Evolutionary conservation across 1,139 yeast species (phyloP).

Genomic region (Geotrichum aggregatum): DNA sequence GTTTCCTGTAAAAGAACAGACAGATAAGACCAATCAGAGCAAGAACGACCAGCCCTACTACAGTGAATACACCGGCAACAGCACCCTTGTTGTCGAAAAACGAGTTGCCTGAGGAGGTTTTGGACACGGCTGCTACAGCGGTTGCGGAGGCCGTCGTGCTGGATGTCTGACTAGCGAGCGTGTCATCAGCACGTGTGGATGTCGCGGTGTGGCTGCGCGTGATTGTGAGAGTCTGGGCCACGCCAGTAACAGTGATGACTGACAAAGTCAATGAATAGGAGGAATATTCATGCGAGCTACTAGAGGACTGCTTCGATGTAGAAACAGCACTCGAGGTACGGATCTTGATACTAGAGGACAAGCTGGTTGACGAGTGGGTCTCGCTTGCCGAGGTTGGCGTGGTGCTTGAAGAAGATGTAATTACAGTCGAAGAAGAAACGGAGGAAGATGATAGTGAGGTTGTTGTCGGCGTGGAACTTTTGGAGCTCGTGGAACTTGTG

Average conservation of each 20-base stretch:
- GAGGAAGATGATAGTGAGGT: background rate
- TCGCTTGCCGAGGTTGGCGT: too few species aligned
- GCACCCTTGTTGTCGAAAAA: constrained; percentile 58
- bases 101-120: constrained; percentile 25
- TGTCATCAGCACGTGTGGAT: constrained; percentile 22
- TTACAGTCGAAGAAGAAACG: too few species aligned
- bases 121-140: background rate
- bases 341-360: too few species aligned
- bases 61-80: constrained; percentile 72
- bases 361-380: too few species aligned
- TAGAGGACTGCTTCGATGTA: constrained; percentile 6
- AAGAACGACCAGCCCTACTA: constrained; percentile 54
- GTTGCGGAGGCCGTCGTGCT: background rate
- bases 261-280: constrained; percentile 23
- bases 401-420: too few species aligned
- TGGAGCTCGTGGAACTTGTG: background rate
- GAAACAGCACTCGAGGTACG: background rate
- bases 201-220: constrained; percentile 18
- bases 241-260: constrained; percentile 29
- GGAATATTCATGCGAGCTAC: background rate
- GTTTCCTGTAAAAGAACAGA: constrained; percentile 28
- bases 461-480: background rate
- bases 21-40: constrained; percentile 40
- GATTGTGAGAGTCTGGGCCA: constrained; percentile 24
- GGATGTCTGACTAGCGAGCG: constrained; percentile 7